Percentiles rank a stretch among this genome's conserved stretches.
These are phyloP conservation scores for Umbelopsis vinacea DNA, from an alignment of 192 early-diverging fungal genomes.

Conservation along the genomic window DNA sequence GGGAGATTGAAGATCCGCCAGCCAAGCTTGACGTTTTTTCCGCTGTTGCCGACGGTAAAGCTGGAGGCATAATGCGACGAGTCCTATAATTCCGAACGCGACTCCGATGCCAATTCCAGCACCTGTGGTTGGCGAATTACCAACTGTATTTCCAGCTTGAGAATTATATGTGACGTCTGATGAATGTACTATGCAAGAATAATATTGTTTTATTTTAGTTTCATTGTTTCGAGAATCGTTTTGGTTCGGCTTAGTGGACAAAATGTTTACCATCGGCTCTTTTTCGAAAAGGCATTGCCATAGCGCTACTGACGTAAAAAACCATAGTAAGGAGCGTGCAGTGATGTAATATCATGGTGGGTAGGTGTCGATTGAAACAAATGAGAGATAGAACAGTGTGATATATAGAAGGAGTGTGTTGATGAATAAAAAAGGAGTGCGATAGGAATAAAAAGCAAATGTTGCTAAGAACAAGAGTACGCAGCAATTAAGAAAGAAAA, in stretches of 20 bases:
- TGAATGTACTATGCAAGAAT: background rate
- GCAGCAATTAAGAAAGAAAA: background rate
- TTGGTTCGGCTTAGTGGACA: background rate
- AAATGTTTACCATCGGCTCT: constrained; percentile 4
- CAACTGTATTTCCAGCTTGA: constrained; percentile 9
- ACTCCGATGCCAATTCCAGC: constrained; percentile 21
- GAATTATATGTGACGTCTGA: constrained; percentile 5
- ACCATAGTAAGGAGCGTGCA: background rate
- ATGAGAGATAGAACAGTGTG: background rate
- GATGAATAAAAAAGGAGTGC: background rate
- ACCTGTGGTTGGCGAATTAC: background rate
- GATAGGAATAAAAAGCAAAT: background rate
- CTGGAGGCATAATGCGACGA: constrained; percentile 5
- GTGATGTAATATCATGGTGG: background rate
- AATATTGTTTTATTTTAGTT: background rate
- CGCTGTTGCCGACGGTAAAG: constrained; percentile 11
- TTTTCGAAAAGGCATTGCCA: background rate
- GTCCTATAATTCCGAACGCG: background rate
- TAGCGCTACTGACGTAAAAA: background rate
- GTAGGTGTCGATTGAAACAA: background rate
- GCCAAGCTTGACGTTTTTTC: constrained; percentile 20
- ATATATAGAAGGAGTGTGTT: background rate
- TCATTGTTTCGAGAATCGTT: background rate
- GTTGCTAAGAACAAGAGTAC: background rate
- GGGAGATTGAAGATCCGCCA: constrained; percentile 6